phyloP scores from a whole-genome alignment of 106 monocot species.

The Allium cepa region DNA sequence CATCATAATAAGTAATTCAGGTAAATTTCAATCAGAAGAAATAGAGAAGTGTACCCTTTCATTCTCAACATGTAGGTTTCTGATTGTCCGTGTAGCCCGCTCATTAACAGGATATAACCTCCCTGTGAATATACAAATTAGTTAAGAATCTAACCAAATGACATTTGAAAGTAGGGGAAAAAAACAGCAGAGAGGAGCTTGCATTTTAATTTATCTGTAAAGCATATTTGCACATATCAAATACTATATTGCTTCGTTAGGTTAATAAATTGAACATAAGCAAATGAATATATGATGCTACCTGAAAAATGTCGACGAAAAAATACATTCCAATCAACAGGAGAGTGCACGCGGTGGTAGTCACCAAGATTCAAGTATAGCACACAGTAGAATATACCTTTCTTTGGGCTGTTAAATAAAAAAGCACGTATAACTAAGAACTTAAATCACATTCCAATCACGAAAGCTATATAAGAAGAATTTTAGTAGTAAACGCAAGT shows the following conservation, averaged over 20 bases:
- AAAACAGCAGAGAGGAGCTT: too few species aligned
- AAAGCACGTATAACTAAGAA: neutral
- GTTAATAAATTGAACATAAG: too few species aligned
- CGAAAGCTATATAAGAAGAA: too few species aligned
- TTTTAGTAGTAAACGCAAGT: too few species aligned
- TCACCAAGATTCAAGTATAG: constrained; percentile 83
- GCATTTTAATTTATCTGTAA: too few species aligned
- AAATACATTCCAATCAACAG: constrained; percentile 81
- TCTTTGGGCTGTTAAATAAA: constrained; percentile 54
- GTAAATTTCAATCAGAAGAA: too few species aligned
- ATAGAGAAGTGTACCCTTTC: constrained; percentile 65
- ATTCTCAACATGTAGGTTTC: constrained; percentile 89
- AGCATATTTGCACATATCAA: too few species aligned
- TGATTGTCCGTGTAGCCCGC: constrained; percentile 79
- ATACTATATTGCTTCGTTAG: too few species aligned
- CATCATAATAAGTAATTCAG: too few species aligned
- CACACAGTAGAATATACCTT: constrained; percentile 88
- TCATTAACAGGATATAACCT: constrained; percentile 74
- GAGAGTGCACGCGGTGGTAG: constrained; percentile 89
- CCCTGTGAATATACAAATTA: constrained; percentile 43
- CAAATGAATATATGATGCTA: constrained; percentile 5
- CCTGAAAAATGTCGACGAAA: constrained; percentile 86
- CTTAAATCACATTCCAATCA: too few species aligned
- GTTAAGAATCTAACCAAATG: neutral
- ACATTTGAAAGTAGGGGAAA: too few species aligned